A percentile compares a stretch with the other conserved stretches of the same genome.
These are phyloP conservation scores for Chaetoscypha palmicola DNA, from an alignment of 2,329 filamentous ascomycete genomes.

Conservation along the genomic window DNA sequence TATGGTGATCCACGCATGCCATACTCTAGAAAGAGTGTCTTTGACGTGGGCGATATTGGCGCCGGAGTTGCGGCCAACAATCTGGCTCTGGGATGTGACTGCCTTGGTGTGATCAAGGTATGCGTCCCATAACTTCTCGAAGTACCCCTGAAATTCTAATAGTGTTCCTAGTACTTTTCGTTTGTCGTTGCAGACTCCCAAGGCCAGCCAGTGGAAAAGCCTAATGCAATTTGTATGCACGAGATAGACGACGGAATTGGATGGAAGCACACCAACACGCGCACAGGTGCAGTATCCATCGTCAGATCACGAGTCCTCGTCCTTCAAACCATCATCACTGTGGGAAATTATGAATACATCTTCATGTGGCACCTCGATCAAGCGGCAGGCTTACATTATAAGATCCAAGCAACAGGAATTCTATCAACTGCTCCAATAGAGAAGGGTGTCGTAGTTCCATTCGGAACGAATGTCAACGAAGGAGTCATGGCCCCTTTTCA, in stretches of 20 bases:
- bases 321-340: conserved; percentile 36
- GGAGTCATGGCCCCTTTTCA: conserved; percentile 54
- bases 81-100: conserved; percentile 60
- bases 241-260: conserved; percentile 63
- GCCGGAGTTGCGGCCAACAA: conserved; percentile 61
- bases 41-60: conserved; percentile 62
- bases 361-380: conserved; percentile 58
- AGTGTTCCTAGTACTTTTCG: conserved; percentile 42
- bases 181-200: conserved; percentile 43
- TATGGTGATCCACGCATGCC: conserved; percentile 57
- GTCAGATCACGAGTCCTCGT: conserved; percentile 23
- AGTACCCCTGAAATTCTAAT: not conserved
- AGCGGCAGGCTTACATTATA: conserved; percentile 53
- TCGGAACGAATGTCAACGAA: conserved; percentile 42
- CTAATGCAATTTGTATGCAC: conserved; percentile 61
- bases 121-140: too few relatives aligned
- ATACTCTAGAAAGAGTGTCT: conserved; percentile 60
- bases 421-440: conserved; percentile 49
- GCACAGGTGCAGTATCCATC: conserved; percentile 19
- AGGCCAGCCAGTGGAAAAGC: conserved; percentile 46
- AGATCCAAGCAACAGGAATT: conserved; percentile 60
- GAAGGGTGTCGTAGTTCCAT: conserved; percentile 42
- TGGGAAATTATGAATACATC: conserved; percentile 66
- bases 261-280: conserved; percentile 63
- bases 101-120: conserved; percentile 57